These are phyloP conservation scores for Rhizopogon vinicolor DNA, from an alignment of 768 basidiomycete species.

Conservation along the genomic window DNA sequence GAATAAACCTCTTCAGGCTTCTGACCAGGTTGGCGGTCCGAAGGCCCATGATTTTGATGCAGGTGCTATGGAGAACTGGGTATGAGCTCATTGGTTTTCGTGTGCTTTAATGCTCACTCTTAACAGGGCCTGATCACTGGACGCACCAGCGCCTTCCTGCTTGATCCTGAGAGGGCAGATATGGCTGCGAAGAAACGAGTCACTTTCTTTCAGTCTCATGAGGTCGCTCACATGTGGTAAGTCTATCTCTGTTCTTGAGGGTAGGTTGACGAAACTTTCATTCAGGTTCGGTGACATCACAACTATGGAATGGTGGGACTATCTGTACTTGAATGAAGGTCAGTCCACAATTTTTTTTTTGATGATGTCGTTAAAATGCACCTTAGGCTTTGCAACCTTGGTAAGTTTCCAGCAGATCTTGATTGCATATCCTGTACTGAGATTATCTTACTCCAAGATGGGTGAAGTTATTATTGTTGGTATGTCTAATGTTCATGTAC, in stretches of 20 bases:
- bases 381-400: slow-evolving; percentile 76
- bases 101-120: slow-evolving; percentile 3
- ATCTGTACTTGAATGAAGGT: slow-evolving; percentile 80
- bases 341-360: slow-evolving; percentile 1
- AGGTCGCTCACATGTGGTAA: slow-evolving; percentile 81
- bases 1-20: too few relatives aligned
- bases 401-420: slow-evolving; percentile 32
- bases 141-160: slow-evolving; percentile 72
- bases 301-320: slow-evolving; percentile 93
- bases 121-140: slow-evolving; percentile 83
- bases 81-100: slow-evolving; percentile 8
- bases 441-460: slow-evolving; percentile 42
- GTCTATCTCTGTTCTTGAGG: slow-evolving; percentile 8
- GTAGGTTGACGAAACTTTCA: slow-evolving; percentile 8
- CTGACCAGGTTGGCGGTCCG: not conserved
- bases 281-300: slow-evolving; percentile 86
- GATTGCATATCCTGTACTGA: not conserved
- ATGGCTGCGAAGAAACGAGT: slow-evolving; percentile 75
- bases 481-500: slow-evolving; percentile 24
- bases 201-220: slow-evolving; percentile 76
- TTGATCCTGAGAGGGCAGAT: slow-evolving; percentile 73
- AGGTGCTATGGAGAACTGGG: slow-evolving; percentile 94
- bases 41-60: slow-evolving; percentile 86
- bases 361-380: slow-evolving; percentile 3
- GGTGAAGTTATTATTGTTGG: slow-evolving; percentile 84